Percentiles rank a stretch among this genome's conserved stretches.
These are phyloP conservation scores for Perkinsus olseni DNA, from an alignment of 169 alveolate species.

Conservation along the genomic window DNA sequence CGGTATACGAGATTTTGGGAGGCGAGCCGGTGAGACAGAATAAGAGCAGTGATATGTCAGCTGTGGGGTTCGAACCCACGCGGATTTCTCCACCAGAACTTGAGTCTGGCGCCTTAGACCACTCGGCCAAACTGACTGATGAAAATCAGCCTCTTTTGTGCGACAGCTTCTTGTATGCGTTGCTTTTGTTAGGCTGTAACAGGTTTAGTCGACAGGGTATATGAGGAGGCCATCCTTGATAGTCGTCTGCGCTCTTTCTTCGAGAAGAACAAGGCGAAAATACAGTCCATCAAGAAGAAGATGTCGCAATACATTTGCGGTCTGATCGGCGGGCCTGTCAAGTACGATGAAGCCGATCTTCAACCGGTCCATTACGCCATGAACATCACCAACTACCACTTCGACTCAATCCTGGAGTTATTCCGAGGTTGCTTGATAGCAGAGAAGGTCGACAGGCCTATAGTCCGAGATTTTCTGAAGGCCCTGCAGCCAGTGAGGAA, in stretches of 20 bases:
- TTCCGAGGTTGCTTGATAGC: background rate
- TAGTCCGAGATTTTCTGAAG: background rate
- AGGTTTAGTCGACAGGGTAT: background rate
- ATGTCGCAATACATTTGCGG: background rate
- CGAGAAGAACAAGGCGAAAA: background rate
- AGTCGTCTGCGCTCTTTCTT: background rate
- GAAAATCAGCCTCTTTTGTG: background rate
- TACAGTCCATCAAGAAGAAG: background rate
- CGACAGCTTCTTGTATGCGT: background rate
- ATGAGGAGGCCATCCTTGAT: background rate
- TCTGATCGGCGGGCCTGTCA: background rate
- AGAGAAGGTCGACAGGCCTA: background rate
- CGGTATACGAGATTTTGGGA: background rate
- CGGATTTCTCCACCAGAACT: conserved; percentile 1
- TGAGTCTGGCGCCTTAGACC: conserved; percentile 5
- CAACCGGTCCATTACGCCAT: background rate
- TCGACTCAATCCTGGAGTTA: background rate
- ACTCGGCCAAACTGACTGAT: conserved; percentile 3
- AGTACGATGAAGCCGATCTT: background rate
- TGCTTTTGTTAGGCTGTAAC: background rate
- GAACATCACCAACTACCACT: background rate
- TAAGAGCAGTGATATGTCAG: background rate
- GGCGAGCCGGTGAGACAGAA: background rate
- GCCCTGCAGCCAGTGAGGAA: background rate
- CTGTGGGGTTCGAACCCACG: conserved; percentile 6